Evolutionary conservation across 2,329 filamentous ascomycete species (phyloP).

Genomic region (Fonsecaea pedrosoi): DNA sequence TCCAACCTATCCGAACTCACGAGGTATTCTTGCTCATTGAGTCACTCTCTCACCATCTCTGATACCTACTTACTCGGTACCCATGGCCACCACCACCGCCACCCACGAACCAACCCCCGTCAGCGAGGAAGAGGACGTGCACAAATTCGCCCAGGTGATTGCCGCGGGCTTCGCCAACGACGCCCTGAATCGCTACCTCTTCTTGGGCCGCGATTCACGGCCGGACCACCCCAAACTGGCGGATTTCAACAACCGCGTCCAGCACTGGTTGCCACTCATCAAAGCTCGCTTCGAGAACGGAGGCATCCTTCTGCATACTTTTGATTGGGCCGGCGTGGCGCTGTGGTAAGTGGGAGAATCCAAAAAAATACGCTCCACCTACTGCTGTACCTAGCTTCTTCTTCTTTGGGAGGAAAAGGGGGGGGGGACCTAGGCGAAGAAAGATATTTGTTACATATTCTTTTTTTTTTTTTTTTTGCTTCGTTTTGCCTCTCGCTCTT

Average conservation of each 20-base stretch:
- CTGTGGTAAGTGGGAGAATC: constrained; percentile 25
- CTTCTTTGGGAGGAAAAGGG: no score
- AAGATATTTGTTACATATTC: no score
- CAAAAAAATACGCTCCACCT: background rate
- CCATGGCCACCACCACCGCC: no score
- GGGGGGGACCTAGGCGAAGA: no score
- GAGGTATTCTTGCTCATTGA: no score
- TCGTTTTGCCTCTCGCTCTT: no score
- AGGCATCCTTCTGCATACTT: constrained; percentile 25
- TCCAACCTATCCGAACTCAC: no score
- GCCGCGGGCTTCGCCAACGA: constrained; percentile 29
- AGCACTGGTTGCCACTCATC: constrained; percentile 24
- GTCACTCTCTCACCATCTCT: no score
- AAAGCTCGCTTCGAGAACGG: constrained; percentile 22
- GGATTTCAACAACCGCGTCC: constrained; percentile 14
- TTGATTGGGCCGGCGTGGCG: constrained; percentile 29
- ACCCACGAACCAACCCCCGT: background rate
- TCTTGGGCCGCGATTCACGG: constrained; percentile 28
- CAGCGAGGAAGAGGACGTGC: constrained; percentile 12
- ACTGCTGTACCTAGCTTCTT: background rate
- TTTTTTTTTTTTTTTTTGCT: no score
- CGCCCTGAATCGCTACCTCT: constrained; percentile 28
- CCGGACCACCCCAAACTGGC: constrained; percentile 30
- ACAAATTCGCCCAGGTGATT: constrained; percentile 26
- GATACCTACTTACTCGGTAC: no score